Conservation (phyloP, 768 basidiomycete species). For the Melanogaster broomeanus region DNA sequence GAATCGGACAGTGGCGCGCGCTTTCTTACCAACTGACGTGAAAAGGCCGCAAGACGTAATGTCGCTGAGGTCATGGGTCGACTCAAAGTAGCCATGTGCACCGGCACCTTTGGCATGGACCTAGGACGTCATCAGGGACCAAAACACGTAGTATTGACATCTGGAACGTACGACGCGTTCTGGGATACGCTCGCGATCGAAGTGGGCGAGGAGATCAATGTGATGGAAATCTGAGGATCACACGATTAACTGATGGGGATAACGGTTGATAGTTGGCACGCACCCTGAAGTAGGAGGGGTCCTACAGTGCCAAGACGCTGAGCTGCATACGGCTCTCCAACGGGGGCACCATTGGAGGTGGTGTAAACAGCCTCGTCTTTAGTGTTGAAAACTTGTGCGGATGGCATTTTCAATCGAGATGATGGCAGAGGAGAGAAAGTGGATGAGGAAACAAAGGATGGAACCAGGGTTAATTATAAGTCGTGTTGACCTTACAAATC, state of each 20-base stretch:
- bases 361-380: conserved; percentile 74
- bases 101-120: conserved; percentile 92
- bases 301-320: conserved; percentile 75
- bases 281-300: conserved; percentile 88
- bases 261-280: conserved; percentile 14
- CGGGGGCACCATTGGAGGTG: conserved; percentile 82
- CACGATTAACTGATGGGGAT: conserved; percentile 15
- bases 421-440: conserved; percentile 4
- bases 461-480: conserved; percentile 18
- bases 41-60: conserved; percentile 74
- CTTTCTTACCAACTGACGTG: conserved; percentile 64
- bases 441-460: conserved; percentile 10
- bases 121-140: conserved; percentile 44
- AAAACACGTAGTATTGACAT: background rate
- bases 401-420: conserved; percentile 53
- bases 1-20: conserved; percentile 81
- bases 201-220: conserved; percentile 89
- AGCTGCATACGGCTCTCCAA: conserved; percentile 72
- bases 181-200: conserved; percentile 94
- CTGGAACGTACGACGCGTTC: conserved; percentile 75
- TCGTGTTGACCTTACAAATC: conserved; percentile 24
- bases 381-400: conserved; percentile 53
- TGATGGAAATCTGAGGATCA: conserved; percentile 74
- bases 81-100: conserved; percentile 91
- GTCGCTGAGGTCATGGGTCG: conserved; percentile 84